Base-by-base conservation (phyloP, 768 basidiomycete genomes). In the Asterophora parasitica region DNA sequence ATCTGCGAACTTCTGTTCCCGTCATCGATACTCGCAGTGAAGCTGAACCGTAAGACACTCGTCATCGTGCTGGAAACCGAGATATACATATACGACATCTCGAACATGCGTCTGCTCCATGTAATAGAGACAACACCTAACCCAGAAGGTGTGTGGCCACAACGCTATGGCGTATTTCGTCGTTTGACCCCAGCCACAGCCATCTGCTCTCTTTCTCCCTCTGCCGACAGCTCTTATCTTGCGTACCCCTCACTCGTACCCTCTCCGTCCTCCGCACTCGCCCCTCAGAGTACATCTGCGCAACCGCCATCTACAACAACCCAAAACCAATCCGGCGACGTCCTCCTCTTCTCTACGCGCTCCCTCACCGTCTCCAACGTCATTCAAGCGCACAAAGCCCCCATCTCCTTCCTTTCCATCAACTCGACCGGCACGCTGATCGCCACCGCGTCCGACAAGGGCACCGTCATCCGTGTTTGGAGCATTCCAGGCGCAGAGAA, bases 1-100 rank as follows among this genome's bases (percentile, higher is more conserved):
- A 99, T 99, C 48, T 98, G 96, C 81, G 96, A 99, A 61, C 82
- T 98, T 13, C 79, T 96, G 4, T 99, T 99, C 64, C 96, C 96
- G 0, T 93, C 92, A 0, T 91, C 92, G 3, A 94, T 99, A 46
- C 82, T 99, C 20, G 81, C 90, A n/a, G 95, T 99, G 64, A 97
- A 96, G 71, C 78, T 99, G 59, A 99, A 99, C 69, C 82, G 96
- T 45, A 95, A 96, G 68, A 88, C 92, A 0, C 81, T 99, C 38
- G 91, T 97, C 26, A 93, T 99, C 58, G 88, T 98, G 5, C 79
- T 99, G 41, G 96, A 97, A 63, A 80, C 80, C n/a, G 94, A 97
- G 66, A 97, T 99, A 38, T 99, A 99, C 72, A 92, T 97, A 42
- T 98, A 98, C 62, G 96, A 99, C 64, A 98, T 98, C 59, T 90